Evolutionary conservation across 768 basidiomycete genomes (phyloP), one percentile per base, ranked within the genome.

Genomic region (Pulveroboletus sp.): DNA sequence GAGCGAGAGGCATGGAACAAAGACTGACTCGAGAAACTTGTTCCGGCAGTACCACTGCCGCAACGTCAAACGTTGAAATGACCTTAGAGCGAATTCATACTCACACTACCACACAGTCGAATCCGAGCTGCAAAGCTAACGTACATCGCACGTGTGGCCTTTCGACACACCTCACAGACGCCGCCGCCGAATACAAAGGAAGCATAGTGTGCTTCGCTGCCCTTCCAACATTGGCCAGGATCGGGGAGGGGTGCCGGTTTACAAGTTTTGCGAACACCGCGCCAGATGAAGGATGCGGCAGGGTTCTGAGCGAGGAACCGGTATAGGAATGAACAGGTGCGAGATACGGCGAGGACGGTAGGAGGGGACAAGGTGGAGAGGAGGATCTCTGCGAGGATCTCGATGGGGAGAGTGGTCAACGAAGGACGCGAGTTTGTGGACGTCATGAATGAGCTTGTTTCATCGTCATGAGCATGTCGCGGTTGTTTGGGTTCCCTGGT

Each of bases 321-420:
- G 58, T 79, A 77, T 9, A 86, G 70, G 52, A 68, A 73, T 51
- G 78, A 80, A 71, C 73, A 81, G 35, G 76, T 76, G 7, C 83
- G 76, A 10, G 83, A 73, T 6, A 86, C 66, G 2, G 84, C 73
- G 33, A 87, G 73, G 11, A 86, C 68, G 51, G 82, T 79, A 43
- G 71, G 71, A 1, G 82, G 75, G 0, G 81, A 84, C 5, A 65
- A 52, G 0, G 78, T 77, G 43, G 69, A 67, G 7, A 78, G 62
- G 17, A 87, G 74, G 42, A 87, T 76, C 57, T 85, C 84, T 4
- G 80, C 77, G 6, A 86, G 61, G 12, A 89, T 69, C 57, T 89
- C 86, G 36, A 83, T 60, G 10, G 86, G 86, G 5, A 87, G 62
- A 2, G 12, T 41, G 10, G 65, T 55, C 18, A 67, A 38, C 3